Conservation (phyloP, 1,139 yeast genomes). For the Spencermartinsiella ligniputridi region DNA sequence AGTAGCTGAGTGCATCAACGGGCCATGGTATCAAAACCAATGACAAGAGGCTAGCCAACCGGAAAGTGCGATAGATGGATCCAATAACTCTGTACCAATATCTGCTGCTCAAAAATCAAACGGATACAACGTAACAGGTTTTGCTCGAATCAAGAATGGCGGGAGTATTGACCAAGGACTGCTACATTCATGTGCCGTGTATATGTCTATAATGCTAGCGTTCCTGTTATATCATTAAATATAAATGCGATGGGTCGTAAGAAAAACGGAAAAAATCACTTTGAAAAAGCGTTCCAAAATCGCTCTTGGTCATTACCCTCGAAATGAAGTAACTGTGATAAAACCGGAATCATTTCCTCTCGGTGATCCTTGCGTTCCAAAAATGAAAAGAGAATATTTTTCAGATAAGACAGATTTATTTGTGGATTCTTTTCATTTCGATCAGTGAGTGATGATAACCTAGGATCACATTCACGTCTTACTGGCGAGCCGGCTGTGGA, state of each 20-base stretch:
- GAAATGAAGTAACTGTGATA: slow-evolving; percentile 67
- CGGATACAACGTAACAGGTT: too few relatives aligned
- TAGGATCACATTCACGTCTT: slow-evolving; percentile 4
- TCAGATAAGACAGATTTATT: slow-evolving; percentile 66
- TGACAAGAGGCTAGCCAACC: slow-evolving; percentile 5
- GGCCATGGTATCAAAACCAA: slow-evolving; percentile 36
- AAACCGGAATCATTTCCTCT: slow-evolving; percentile 75
- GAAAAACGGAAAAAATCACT: slow-evolving; percentile 5
- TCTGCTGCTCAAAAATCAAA: too few relatives aligned
- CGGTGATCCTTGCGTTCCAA: slow-evolving; percentile 92
- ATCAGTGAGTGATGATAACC: slow-evolving; percentile 6
- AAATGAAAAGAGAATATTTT: slow-evolving; percentile 83
- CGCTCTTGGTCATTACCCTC: slow-evolving; percentile 67
- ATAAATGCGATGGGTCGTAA: background rate
- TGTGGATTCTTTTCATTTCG: slow-evolving; percentile 5
- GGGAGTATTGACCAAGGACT: background rate
- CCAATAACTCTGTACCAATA: too few relatives aligned
- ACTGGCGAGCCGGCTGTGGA: slow-evolving; percentile 3
- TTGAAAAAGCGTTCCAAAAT: slow-evolving; percentile 52
- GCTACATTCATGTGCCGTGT: background rate
- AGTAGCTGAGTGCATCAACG: slow-evolving; percentile 80
- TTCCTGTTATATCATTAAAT: background rate
- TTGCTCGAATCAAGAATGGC: background rate
- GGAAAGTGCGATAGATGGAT: slow-evolving; percentile 5
- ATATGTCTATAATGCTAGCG: background rate